These are phyloP conservation scores for Podila horticola DNA, from an alignment of 192 early-diverging fungal species.

Conservation along the genomic window DNA sequence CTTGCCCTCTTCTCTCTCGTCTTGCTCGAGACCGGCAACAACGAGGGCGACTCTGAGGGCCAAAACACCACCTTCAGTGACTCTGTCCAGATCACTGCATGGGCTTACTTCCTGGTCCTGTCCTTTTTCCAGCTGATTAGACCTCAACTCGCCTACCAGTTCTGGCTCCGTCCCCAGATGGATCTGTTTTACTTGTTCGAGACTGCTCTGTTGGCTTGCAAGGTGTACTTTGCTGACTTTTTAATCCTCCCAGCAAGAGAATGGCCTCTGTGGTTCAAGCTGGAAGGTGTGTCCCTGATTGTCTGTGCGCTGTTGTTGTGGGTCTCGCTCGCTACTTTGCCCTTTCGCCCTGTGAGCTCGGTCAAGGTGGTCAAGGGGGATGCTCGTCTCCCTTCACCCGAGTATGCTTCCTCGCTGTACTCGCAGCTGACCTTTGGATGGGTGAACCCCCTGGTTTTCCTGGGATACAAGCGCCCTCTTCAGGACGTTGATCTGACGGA, in stretches of 20 bases:
- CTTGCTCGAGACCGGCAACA: conserved; percentile 9
- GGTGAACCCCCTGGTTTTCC: conserved; percentile 49
- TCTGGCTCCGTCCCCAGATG: conserved; percentile 47
- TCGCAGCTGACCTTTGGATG: conserved; percentile 50
- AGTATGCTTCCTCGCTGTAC: conserved; percentile 47
- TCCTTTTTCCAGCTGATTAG: conserved; percentile 14
- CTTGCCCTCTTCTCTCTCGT: conserved; percentile 28
- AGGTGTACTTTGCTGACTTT: conserved; percentile 16
- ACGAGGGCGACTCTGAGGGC: background rate
- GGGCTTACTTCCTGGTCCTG: conserved; percentile 27
- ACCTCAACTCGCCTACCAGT: conserved; percentile 21
- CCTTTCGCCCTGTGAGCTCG: conserved; percentile 8
- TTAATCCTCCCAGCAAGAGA: conserved; percentile 1
- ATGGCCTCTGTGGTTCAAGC: conserved; percentile 32
- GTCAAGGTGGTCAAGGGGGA: conserved; percentile 15
- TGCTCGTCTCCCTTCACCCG: conserved; percentile 29
- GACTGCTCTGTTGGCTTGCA: conserved; percentile 2
- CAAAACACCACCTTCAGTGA: conserved; percentile 1
- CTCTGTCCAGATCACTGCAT: conserved; percentile 11
- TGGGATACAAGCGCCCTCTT: conserved; percentile 66
- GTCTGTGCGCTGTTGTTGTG: conserved; percentile 18
- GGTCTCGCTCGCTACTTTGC: conserved; percentile 20
- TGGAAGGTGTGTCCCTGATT: conserved; percentile 17
- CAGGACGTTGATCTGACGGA: conserved; percentile 68
- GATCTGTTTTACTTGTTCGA: conserved; percentile 37